phyloP scores from a whole-genome alignment of 202 grass and related monocot species.

The Carex sylvatica region DNA sequence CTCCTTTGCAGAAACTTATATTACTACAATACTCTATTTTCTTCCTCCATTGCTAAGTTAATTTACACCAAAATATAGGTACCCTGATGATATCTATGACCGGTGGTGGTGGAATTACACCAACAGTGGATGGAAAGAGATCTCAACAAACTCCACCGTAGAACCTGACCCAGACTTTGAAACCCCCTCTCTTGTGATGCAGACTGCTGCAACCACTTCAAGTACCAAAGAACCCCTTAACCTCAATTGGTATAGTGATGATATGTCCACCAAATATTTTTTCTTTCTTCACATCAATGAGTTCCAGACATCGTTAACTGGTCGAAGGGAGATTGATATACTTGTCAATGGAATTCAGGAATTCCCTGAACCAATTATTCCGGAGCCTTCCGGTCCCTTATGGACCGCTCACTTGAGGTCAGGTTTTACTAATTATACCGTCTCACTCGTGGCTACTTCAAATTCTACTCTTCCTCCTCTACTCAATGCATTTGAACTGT shows the following conservation, averaged over 20 bases:
- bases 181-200: background rate
- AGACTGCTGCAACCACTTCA: background rate
- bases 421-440: background rate
- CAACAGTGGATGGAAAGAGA: no score
- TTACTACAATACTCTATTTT: no score
- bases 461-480: conserved; percentile 27
- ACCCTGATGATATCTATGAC: conserved; percentile 20
- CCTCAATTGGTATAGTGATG: background rate
- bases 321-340: conserved; percentile 35
- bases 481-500: conserved; percentile 42
- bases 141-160: background rate
- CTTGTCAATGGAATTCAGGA: background rate
- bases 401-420: no score
- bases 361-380: no score
- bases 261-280: background rate
- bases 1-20: no score
- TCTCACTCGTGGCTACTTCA: background rate
- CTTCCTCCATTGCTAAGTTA: no score
- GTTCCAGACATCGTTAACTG: background rate
- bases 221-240: background rate
- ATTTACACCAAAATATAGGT: background rate
- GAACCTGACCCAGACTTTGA: no score
- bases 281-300: background rate
- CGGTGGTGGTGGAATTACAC: background rate
- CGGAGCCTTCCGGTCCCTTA: no score